Evolutionary conservation across 805 yeast genomes (phyloP).

Genomic region (Hanseniaspora mollemarum): DNA sequence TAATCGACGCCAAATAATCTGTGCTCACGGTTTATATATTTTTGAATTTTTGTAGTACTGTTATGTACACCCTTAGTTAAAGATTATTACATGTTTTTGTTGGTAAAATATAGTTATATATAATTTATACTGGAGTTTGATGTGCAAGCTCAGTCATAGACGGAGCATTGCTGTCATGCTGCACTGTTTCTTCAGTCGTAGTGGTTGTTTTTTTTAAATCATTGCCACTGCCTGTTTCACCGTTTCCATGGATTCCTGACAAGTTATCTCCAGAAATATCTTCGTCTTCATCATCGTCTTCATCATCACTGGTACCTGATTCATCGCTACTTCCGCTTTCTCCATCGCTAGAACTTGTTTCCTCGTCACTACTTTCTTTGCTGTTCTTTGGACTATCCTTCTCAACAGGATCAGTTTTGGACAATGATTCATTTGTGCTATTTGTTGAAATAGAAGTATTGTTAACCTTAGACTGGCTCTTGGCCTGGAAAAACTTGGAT

Average conservation of each 20-base stretch:
- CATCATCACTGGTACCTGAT: conserved; percentile 35
- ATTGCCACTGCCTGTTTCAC: conserved; percentile 25
- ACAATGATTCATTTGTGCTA: not conserved
- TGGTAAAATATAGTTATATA: too few species aligned
- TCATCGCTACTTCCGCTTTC: conserved; percentile 14
- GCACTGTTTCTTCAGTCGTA: conserved; percentile 2
- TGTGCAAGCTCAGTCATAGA: conserved; percentile 20
- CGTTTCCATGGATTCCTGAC: too few species aligned
- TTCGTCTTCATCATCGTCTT: conserved; percentile 34
- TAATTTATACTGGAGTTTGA: conserved; percentile 16
- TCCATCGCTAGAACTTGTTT: conserved; percentile 13
- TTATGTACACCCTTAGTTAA: not conserved
- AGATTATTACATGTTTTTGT: not conserved
- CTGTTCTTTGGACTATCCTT: not conserved
- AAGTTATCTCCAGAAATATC: conserved; percentile 22
- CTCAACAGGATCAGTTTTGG: not conserved
- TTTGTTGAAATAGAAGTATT: not conserved
- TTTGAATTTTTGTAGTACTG: not conserved
- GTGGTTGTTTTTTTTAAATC: conserved; percentile 17
- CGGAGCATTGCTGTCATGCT: not conserved
- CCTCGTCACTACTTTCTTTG: conserved; percentile 10
- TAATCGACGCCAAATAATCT: conserved; percentile 31
- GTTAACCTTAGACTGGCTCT: conserved; percentile 19
- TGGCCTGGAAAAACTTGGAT: conserved; percentile 31
- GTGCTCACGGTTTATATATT: conserved; percentile 15